Base-by-base conservation (phyloP, 306 rosid genomes). In the Acacia crassicarpa region DNA sequence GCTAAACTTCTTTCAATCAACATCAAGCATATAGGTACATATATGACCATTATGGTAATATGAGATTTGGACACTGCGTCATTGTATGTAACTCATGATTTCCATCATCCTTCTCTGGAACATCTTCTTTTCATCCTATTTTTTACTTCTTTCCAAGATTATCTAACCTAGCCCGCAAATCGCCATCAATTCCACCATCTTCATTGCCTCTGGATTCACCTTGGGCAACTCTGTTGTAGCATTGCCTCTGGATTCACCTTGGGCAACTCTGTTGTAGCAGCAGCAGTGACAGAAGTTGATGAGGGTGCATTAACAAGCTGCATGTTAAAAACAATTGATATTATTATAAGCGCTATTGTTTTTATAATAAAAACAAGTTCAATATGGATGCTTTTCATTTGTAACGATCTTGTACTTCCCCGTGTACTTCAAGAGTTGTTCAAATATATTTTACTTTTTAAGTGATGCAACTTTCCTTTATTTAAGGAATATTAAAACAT, bases 251-350 rank as follows among this genome's bases (percentile, higher is more conserved):
- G n/a, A n/a, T n/a, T n/a, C n/a, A n/a, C n/a, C n/a, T n/a, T n/a
- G n/a, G n/a, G n/a, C n/a, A n/a, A n/a, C n/a, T n/a, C n/a, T n/a
- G n/a, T 92, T 4, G 90, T 86, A 1, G 88, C 92, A 12, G 95
- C 91, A 62, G 88, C 91, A 62, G 88, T 71, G 43, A 92, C 92
- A 23, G 92, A 83, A 44, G 92, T 41, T 30, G 97, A 88, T 12
- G 94, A 84, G 7, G 98, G 98, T 3, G 93, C 91, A 30, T 84
- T 89, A 80, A 94, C 75, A 69, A 94, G 95, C 97, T 94, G 94
- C 84, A 40, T 9, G 38, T 77, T 19, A 70, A 78, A 54, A 74
- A 87, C 44, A 72, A 11, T 27, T 53, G 54, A 67, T 17, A 75
- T n/a, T 7, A 35, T 27, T 27, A 27, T 61, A 45, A 45, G 49